Percentiles rank a stretch among this genome's conserved stretches.
These are phyloP conservation scores for Grigorovia transvaalensis DNA, from an alignment of 805 yeast genomes.

Conservation along the genomic window DNA sequence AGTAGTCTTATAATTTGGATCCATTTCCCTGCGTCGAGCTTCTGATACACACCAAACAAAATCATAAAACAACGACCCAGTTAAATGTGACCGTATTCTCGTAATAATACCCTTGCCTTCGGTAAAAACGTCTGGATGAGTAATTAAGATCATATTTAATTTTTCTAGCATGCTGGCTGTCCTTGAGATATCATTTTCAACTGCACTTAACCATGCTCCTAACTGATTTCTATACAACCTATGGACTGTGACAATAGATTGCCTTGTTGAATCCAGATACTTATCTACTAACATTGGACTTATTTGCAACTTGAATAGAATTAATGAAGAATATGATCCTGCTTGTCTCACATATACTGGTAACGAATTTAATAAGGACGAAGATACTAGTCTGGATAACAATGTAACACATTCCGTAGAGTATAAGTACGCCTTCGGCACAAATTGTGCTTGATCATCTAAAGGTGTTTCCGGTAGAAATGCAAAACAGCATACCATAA, in stretches of 20 bases:
- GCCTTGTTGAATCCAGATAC: conserved; percentile 81
- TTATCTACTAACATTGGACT: conserved; percentile 57
- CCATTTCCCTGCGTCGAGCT: conserved; percentile 63
- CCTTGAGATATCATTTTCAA: conserved; percentile 81
- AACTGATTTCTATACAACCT: conserved; percentile 77
- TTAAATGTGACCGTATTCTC: conserved; percentile 83
- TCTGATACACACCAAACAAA: conserved; percentile 92
- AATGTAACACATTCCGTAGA: conserved; percentile 77
- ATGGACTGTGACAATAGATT: conserved; percentile 87
- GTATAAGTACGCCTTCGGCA: conserved; percentile 66
- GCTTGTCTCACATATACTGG: conserved; percentile 83
- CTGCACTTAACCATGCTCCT: conserved; percentile 77
- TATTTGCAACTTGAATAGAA: conserved; percentile 70
- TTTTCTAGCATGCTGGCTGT: conserved; percentile 87
- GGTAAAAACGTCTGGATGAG: conserved; percentile 75
- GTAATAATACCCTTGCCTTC: conserved; percentile 67
- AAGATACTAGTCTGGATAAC: conserved; percentile 58
- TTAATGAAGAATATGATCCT: conserved; percentile 68
- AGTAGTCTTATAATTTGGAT: conserved; percentile 23
- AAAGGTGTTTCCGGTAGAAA: conserved; percentile 83
- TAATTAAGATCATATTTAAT: conserved; percentile 72
- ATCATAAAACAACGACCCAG: conserved; percentile 86
- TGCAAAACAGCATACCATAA: conserved; percentile 81
- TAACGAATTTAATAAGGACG: conserved; percentile 62
- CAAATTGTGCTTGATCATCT: conserved; percentile 78